Evolutionary conservation across 2,329 filamentous ascomycete species (phyloP).

Genomic region (Beauveria varroae): DNA sequence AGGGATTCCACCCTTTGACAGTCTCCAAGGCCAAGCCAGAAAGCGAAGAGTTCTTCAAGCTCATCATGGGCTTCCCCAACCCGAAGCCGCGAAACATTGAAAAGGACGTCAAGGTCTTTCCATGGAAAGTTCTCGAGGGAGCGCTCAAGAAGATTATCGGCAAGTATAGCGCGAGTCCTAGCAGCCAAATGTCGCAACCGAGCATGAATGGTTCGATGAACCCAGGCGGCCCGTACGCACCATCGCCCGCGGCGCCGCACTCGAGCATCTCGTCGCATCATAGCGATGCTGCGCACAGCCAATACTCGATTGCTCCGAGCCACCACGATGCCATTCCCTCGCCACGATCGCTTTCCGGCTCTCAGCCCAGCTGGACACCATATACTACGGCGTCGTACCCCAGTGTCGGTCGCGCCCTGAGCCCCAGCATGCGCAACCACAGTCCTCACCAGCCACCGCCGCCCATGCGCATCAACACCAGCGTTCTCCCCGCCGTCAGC

Average conservation of each 20-base stretch:
- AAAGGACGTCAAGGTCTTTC: constrained; percentile 98
- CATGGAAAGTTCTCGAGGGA: constrained; percentile 81
- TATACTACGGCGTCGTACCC: constrained; percentile 33
- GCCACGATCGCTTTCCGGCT: constrained; percentile 43
- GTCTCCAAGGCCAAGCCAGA: constrained; percentile 90
- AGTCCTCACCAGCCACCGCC: constrained; percentile 29
- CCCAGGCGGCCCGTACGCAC: constrained; percentile 30
- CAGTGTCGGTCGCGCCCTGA: constrained; percentile 33
- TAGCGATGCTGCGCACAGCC: constrained; percentile 23
- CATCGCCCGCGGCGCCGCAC: constrained; percentile 31
- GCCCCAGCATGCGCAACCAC: constrained; percentile 26
- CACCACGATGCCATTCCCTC: constrained; percentile 45
- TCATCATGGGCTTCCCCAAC: constrained; percentile 95
- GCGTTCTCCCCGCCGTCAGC: constrained; percentile 30
- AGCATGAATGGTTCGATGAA: constrained; percentile 35
- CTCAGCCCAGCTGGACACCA: constrained; percentile 39
- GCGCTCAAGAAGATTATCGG: constrained; percentile 97
- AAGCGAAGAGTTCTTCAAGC: constrained; percentile 95
- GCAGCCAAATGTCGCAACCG: constrained; percentile 29
- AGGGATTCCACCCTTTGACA: constrained; percentile 86
- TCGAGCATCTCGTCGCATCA: constrained; percentile 22
- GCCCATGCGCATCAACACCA: constrained; percentile 29
- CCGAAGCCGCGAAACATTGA: constrained; percentile 97
- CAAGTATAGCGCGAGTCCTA: constrained; percentile 67
- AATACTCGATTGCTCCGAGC: constrained; percentile 34